These are phyloP conservation scores for Pleurotus eryngii DNA, from an alignment of 768 basidiomycete genomes.

Conservation along the genomic window DNA sequence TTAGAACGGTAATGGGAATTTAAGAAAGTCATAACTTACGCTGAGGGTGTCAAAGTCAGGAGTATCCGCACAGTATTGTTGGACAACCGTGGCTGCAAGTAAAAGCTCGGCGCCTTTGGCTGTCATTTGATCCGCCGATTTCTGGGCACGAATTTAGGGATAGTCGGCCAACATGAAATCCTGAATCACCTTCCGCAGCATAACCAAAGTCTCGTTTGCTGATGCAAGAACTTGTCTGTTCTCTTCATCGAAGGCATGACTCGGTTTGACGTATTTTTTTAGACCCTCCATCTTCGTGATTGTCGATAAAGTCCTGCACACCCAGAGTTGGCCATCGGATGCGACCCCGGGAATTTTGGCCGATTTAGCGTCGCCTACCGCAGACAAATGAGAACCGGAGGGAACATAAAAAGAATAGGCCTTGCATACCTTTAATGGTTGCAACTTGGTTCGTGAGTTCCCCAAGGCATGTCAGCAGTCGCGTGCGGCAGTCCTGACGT, in stretches of 20 bases:
- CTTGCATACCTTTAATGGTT: constrained; percentile 2
- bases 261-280: constrained; percentile 57
- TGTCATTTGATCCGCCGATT: constrained; percentile 28
- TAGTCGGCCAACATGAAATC: background rate
- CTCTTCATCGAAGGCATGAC: constrained; percentile 55
- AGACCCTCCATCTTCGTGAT: constrained; percentile 60
- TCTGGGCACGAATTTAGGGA: constrained; percentile 14
- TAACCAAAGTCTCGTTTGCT: constrained; percentile 37
- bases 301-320: constrained; percentile 57
- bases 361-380: constrained; percentile 42
- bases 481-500: constrained; percentile 62
- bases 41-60: constrained; percentile 27
- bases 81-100: constrained; percentile 65
- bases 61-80: constrained; percentile 65
- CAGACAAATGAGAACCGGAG: background rate
- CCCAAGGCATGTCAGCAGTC: constrained; percentile 70
- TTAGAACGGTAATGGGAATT: background rate
- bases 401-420: no score
- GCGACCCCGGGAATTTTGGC: constrained; percentile 58
- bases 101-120: constrained; percentile 72
- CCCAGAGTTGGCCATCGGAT: constrained; percentile 78
- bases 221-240: constrained; percentile 42
- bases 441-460: constrained; percentile 65
- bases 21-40: background rate
- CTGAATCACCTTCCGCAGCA: constrained; percentile 42